These are phyloP conservation scores for Eimeria sp. DNA, from an alignment of 169 alveolate species.

Conservation along the genomic window DNA sequence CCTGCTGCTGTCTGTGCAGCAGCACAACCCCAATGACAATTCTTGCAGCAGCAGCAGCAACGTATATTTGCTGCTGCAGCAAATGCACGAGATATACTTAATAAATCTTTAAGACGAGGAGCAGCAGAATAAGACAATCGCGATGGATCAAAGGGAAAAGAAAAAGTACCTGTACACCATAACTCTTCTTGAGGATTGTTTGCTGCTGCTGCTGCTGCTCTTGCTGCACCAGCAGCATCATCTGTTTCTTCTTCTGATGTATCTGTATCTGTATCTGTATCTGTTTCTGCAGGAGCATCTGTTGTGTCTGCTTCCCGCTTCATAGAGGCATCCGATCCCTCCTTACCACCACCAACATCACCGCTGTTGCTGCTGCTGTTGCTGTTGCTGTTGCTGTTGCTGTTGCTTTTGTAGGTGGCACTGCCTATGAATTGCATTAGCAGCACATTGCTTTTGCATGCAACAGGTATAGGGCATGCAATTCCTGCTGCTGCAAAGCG, in stretches of 20 bases:
- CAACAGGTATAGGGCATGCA: constrained; percentile 80
- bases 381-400: constrained; percentile 38
- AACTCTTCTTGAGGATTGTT: constrained; percentile 14
- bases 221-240: not conserved
- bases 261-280: not conserved
- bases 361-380: constrained; percentile 21
- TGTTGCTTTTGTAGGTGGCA: constrained; percentile 63
- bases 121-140: constrained; percentile 19
- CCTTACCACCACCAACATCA: not conserved
- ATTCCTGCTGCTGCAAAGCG: constrained; percentile 94
- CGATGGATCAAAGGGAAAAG: constrained; percentile 5
- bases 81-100: not conserved
- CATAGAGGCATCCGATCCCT: not conserved
- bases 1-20: constrained; percentile 45
- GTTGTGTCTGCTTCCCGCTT: not conserved
- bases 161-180: constrained; percentile 31
- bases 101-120: constrained; percentile 67
- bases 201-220: not conserved
- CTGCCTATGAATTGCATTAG: constrained; percentile 98
- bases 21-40: not conserved
- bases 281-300: not conserved
- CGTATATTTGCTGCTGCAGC: constrained; percentile 34
- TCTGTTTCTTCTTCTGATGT: not conserved
- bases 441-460: constrained; percentile 97
- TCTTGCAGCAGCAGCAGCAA: constrained; percentile 70